Conservation (phyloP, 1,139 yeast genomes). For the Yamadazyma taylorii region DNA sequence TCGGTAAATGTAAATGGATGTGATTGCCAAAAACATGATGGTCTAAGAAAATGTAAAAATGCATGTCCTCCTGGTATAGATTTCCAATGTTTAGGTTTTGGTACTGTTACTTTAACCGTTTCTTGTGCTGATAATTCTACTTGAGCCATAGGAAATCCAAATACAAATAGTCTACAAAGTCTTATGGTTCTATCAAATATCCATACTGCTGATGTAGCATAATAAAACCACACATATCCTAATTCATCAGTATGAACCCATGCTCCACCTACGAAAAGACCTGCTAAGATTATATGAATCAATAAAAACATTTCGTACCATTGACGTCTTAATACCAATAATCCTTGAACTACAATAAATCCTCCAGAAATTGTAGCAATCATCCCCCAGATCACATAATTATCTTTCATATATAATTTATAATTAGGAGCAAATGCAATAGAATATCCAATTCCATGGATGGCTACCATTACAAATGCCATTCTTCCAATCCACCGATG, state of each 20-base stretch:
- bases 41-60: constrained; percentile 44
- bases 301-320: constrained; percentile 46
- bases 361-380: constrained; percentile 29
- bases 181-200: constrained; percentile 42
- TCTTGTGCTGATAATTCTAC: constrained; percentile 37
- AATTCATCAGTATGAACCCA: constrained; percentile 42
- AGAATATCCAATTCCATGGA: constrained; percentile 44
- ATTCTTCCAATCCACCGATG: constrained; percentile 43
- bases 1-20: constrained; percentile 43
- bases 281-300: constrained; percentile 43
- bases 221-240: constrained; percentile 41
- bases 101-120: constrained; percentile 40
- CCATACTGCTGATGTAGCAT: constrained; percentile 46
- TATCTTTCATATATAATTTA: constrained; percentile 16
- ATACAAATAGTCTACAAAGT: constrained; percentile 29
- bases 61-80: constrained; percentile 54
- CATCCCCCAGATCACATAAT: constrained; percentile 32
- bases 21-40: constrained; percentile 42
- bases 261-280: constrained; percentile 39
- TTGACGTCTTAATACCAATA: constrained; percentile 38
- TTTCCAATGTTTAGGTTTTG: constrained; percentile 43
- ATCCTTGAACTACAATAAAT: constrained; percentile 36
- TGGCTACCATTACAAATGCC: constrained; percentile 25
- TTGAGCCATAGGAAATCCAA: constrained; percentile 41
- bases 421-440: constrained; percentile 16